Evolutionary conservation across 352 stramenopile species (phyloP), one percentile per base, ranked within the genome.

Genomic region (Elongisporangium anandrum): DNA sequence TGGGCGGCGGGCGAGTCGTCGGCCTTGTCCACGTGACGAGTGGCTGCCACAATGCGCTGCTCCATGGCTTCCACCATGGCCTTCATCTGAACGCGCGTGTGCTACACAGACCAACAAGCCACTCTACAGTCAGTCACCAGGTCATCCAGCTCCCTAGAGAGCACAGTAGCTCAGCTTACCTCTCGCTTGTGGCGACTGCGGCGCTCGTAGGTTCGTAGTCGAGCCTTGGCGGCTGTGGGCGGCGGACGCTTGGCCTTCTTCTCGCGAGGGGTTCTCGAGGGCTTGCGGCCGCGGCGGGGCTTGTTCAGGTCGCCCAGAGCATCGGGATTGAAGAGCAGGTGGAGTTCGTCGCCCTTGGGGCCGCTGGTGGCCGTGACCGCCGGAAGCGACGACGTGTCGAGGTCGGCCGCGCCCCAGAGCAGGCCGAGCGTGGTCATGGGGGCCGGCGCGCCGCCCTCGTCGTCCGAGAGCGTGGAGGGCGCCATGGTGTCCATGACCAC

Each of bases 11-110:
- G 34, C 7, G 60, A 39, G 9, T 66, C 21, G 22, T 61, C 41
- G 9, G 51, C 17, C 7, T 51, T 52, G 10, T 66, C 54, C 19
- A 24, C 19, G 69, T 70, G 24, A 56, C 13, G 16, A 39, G 41
- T 66, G 56, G 22, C 24, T 54, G 13, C 65, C 58, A 54, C 75
- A 85, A 85, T 73, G 38, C 67, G 71, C 13, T 21, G 8, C 54
- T 85, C 76, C 45, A 81, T 65, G 15, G 49, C 50, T 10, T 58
- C 56, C n/a, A 83, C 73, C 6, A 65, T 66, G 49, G 79, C 64
- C 59, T 81, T 85, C 76, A 85, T 85, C 4, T 56, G 72, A 60
- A 78, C 58, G 66, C 83, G 79, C 41, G 71, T 81, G 51, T 77
- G 64, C 75, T 85, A 60, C 54, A 62, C 38, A 55, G 29, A 47